These are phyloP conservation scores for Porpolomopsis calyptriformis DNA, from an alignment of 768 basidiomycete genomes.

Conservation along the genomic window DNA sequence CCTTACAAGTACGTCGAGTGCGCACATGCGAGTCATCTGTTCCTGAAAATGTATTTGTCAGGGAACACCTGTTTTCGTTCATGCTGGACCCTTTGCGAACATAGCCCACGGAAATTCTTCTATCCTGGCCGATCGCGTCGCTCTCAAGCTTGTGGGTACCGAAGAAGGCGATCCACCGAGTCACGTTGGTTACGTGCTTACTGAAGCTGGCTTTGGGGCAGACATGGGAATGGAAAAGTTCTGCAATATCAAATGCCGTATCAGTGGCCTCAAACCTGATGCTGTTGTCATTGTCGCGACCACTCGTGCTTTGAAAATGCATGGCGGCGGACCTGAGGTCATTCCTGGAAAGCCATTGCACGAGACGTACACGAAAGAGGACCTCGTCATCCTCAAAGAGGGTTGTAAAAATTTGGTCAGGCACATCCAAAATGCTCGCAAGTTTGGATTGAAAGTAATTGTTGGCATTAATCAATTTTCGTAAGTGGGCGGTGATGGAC, in stretches of 20 bases:
- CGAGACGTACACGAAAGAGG: constrained; percentile 89
- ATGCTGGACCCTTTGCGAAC: constrained; percentile 98
- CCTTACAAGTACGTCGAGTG: constrained; percentile 51
- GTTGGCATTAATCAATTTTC: constrained; percentile 93
- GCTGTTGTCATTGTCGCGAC: constrained; percentile 95
- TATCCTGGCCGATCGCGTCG: constrained; percentile 93
- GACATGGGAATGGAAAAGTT: constrained; percentile 99
- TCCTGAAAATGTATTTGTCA: constrained; percentile 16
- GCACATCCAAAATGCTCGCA: constrained; percentile 90
- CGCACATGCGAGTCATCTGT: neutral
- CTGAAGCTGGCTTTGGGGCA: constrained; percentile 96
- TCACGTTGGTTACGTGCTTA: constrained; percentile 88
- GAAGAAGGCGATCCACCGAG: constrained; percentile 80
- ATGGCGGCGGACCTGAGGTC: constrained; percentile 95
- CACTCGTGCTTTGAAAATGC: constrained; percentile 97
- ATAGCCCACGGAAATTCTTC: constrained; percentile 99
- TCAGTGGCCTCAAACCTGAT: constrained; percentile 87
- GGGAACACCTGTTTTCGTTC: constrained; percentile 98
- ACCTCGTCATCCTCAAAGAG: constrained; percentile 78
- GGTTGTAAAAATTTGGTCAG: constrained; percentile 88
- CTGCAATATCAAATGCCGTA: constrained; percentile 98
- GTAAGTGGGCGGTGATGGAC: constrained; percentile 38
- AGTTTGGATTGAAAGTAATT: constrained; percentile 94
- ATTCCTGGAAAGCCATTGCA: constrained; percentile 90
- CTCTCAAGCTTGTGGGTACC: constrained; percentile 91